A percentile compares a stretch with the other conserved stretches of the same genome.
Evolutionary conservation across 75 land plant species (phyloP).

Genomic region (Cupressus sempervirens): DNA sequence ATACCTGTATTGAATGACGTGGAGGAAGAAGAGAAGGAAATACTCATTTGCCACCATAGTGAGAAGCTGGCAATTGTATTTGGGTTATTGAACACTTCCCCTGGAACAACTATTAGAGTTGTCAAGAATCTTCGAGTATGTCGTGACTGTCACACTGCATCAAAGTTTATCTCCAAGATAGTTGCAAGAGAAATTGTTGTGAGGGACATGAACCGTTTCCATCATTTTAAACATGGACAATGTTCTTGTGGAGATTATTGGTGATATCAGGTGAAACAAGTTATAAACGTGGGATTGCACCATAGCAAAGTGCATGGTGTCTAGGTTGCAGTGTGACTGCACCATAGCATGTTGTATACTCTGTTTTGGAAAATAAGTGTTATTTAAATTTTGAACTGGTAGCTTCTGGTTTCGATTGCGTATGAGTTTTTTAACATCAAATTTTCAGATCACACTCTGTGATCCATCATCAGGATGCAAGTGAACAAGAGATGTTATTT

Average conservation of each 20-base stretch:
- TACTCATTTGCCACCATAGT: slow-evolving; percentile 21
- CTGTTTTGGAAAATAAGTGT: not conserved
- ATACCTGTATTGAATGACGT: slow-evolving; percentile 14
- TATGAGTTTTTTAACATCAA: no score
- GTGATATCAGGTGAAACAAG: not conserved
- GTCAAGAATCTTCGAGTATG: slow-evolving; percentile 22
- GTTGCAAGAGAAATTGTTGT: slow-evolving; percentile 13
- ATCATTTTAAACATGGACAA: slow-evolving; percentile 10
- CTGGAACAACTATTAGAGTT: slow-evolving; percentile 18
- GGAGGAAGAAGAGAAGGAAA: slow-evolving; percentile 24
- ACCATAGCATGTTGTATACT: not conserved
- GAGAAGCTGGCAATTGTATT: slow-evolving; percentile 33
- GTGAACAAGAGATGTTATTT: no score
- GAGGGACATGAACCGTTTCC: slow-evolving; percentile 12
- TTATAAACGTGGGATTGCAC: not conserved
- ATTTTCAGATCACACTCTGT: no score
- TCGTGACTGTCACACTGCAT: slow-evolving; percentile 12
- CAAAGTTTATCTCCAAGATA: slow-evolving; percentile 14
- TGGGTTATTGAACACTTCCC: slow-evolving; percentile 17
- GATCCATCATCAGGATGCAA: no score
- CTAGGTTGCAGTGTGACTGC: not conserved
- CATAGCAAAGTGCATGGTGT: not conserved
- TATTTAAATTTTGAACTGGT: no score
- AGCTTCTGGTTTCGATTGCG: no score
- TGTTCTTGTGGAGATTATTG: slow-evolving; percentile 12